Evolutionary conservation across 2,329 filamentous ascomycete species (phyloP).

Genomic region (Trichoderma aggressivum): DNA sequence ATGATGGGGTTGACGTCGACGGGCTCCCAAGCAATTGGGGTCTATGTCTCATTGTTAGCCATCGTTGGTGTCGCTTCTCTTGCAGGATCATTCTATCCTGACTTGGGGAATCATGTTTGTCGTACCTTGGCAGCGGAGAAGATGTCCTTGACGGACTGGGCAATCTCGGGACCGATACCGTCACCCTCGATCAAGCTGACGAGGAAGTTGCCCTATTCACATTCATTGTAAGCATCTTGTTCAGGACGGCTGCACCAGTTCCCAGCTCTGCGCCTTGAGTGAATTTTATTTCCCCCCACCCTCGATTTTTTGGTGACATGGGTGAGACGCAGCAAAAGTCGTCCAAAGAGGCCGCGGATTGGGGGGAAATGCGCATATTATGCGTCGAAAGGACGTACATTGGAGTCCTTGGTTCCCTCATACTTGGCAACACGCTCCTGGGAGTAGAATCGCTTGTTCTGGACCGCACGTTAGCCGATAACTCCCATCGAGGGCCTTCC

Average conservation of each 20-base stretch:
- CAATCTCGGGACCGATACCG: conserved; percentile 96
- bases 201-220: conserved; percentile 78
- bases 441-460: conserved; percentile 62
- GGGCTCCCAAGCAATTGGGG: conserved; percentile 93
- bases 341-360: conserved; percentile 22
- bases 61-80: background rate
- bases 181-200: conserved; percentile 98
- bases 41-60: conserved; percentile 46
- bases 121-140: conserved; percentile 87
- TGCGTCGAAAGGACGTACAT: conserved; percentile 58
- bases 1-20: conserved; percentile 92
- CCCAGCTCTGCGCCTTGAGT: conserved; percentile 33
- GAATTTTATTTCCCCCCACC: conserved; percentile 33
- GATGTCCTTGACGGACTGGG: conserved; percentile 97
- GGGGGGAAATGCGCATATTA: conserved; percentile 17
- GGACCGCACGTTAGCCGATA: background rate
- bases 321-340: background rate
- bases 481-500: background rate
- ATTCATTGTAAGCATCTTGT: conserved; percentile 27
- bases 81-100: background rate
- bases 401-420: conserved; percentile 81
- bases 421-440: conserved; percentile 84
- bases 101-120: background rate
- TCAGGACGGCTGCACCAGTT: conserved; percentile 4
- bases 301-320: conserved; percentile 23